A percentile compares a stretch with the other conserved stretches of the same genome.
Conservation (phyloP, 169 alveolate species). For the Babesia ovata region DNA sequence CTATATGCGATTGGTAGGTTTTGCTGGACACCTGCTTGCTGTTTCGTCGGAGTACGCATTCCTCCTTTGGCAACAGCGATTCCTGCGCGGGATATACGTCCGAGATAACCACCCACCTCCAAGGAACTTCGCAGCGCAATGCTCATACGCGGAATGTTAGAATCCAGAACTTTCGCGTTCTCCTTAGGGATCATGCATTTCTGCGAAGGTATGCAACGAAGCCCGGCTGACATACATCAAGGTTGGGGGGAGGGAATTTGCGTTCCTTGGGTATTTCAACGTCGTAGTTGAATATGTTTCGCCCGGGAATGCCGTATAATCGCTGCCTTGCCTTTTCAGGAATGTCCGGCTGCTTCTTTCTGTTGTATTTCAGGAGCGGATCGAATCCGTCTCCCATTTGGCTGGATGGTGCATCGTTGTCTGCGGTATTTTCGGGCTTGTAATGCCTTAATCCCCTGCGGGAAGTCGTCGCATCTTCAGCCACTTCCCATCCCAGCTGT, state of each 20-base stretch:
- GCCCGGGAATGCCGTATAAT: slow-evolving; percentile 64
- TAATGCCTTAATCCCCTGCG: slow-evolving; percentile 22
- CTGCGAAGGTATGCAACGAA: slow-evolving; percentile 3
- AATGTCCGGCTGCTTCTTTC: slow-evolving; percentile 55
- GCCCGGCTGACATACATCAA: slow-evolving; percentile 27
- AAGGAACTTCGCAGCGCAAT: slow-evolving; percentile 35
- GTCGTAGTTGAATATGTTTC: slow-evolving; percentile 56
- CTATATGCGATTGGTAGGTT: slow-evolving; percentile 48
- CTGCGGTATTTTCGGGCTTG: slow-evolving; percentile 6
- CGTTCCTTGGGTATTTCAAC: slow-evolving; percentile 47
- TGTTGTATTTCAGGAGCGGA: not conserved
- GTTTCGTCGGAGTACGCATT: not conserved
- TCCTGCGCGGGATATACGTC: slow-evolving; percentile 6
- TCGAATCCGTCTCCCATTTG: not conserved
- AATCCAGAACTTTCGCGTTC: not conserved
- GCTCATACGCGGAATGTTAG: slow-evolving; percentile 1
- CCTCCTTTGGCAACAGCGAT: slow-evolving; percentile 55
- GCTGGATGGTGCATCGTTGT: not conserved
- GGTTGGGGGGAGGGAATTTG: not conserved
- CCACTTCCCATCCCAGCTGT: slow-evolving; percentile 17
- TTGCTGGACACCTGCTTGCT: slow-evolving; percentile 15
- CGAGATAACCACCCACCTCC: slow-evolving; percentile 20
- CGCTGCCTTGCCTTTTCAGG: slow-evolving; percentile 35
- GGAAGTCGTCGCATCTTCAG: not conserved
- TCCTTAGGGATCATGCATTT: slow-evolving; percentile 58